These are phyloP conservation scores for Bipolaris oryzae DNA, from an alignment of 2,329 filamentous ascomycete genomes.

Conservation along the genomic window DNA sequence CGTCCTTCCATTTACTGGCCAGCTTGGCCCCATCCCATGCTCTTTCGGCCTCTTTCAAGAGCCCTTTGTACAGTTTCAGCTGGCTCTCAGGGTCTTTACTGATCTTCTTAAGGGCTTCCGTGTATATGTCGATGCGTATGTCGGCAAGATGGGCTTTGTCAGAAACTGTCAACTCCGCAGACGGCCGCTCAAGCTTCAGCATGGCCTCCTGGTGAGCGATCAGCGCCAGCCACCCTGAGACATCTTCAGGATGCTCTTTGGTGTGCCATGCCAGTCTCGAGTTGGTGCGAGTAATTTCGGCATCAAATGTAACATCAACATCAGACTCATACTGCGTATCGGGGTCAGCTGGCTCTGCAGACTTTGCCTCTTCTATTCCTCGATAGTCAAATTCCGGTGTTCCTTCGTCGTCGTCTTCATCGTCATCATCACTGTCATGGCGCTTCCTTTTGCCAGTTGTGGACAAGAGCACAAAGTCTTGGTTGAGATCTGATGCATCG, in stretches of 20 bases:
- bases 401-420: slow-evolving; percentile 24
- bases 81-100: slow-evolving; percentile 53
- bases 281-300: slow-evolving; percentile 57
- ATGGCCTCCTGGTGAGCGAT: slow-evolving; percentile 77
- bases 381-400: slow-evolving; percentile 43
- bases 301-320: slow-evolving; percentile 21
- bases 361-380: slow-evolving; percentile 39
- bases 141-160: slow-evolving; percentile 75
- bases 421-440: slow-evolving; percentile 19
- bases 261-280: slow-evolving; percentile 68
- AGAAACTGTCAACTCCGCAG: slow-evolving; percentile 59
- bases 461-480: slow-evolving; percentile 43
- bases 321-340: slow-evolving; percentile 46
- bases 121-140: slow-evolving; percentile 79
- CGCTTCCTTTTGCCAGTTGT: slow-evolving; percentile 30
- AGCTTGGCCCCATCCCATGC: slow-evolving; percentile 72
- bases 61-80: slow-evolving; percentile 67
- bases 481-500: slow-evolving; percentile 7
- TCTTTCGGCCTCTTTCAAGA: slow-evolving; percentile 75
- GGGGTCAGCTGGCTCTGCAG: slow-evolving; percentile 36
- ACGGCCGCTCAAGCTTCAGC: slow-evolving; percentile 57
- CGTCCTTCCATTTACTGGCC: slow-evolving; percentile 68
- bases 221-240: slow-evolving; percentile 77
- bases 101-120: slow-evolving; percentile 72
- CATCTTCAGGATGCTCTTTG: slow-evolving; percentile 68